Evolutionary conservation across 306 rosid genomes (phyloP).

Genomic region (Pachyrhizus erosus): DNA sequence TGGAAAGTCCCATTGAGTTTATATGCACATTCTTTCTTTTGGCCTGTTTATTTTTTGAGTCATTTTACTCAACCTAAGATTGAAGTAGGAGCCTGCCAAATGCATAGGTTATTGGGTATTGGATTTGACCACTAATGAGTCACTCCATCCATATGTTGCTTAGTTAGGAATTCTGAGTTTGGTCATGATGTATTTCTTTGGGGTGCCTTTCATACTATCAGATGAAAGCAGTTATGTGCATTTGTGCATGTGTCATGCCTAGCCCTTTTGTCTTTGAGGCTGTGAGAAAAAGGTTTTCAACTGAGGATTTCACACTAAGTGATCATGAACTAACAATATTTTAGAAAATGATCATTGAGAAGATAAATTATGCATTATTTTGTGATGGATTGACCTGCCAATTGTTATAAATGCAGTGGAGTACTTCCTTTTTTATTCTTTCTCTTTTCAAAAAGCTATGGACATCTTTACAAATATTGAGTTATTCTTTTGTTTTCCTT

Average conservation of each 20-base stretch:
- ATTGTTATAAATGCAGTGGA: conserved; percentile 4
- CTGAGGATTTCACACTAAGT: not conserved
- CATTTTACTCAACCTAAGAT: not conserved
- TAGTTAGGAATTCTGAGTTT: not conserved
- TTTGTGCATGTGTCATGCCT: not conserved
- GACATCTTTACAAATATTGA: conserved; percentile 6
- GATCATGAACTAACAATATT: too few species aligned
- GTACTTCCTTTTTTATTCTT: conserved; percentile 1
- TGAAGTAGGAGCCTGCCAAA: not conserved
- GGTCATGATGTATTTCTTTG: not conserved
- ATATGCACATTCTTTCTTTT: not conserved
- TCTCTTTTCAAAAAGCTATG: not conserved
- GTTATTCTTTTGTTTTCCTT: not conserved
- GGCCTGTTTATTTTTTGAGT: not conserved
- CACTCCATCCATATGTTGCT: not conserved
- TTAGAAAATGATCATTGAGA: too few species aligned
- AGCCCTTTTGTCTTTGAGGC: not conserved
- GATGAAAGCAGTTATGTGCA: not conserved
- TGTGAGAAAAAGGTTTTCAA: too few species aligned
- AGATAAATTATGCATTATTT: not conserved
- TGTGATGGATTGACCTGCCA: conserved; percentile 28
- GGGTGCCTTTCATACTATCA: not conserved
- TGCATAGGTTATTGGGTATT: conserved; percentile 3
- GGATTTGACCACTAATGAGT: not conserved
- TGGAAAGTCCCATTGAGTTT: not conserved